Evolutionary conservation across 306 rosid genomes (phyloP).

Genomic region (Fragaria ananassa): DNA sequence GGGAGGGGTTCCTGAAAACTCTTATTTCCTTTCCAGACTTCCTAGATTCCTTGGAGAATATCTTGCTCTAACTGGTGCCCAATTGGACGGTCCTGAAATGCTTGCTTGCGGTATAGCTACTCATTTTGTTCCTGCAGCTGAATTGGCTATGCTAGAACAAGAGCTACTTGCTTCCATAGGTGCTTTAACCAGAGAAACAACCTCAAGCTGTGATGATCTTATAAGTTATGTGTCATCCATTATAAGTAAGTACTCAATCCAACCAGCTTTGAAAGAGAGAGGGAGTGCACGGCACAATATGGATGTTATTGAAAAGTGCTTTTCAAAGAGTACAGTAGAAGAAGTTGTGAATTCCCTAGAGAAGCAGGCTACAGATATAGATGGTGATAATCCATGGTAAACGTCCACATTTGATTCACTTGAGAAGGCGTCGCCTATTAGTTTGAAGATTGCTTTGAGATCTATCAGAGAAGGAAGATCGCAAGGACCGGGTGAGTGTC

Average conservation of each 20-base stretch:
- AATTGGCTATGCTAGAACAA: conserved; percentile 55
- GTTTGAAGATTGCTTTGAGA: conserved; percentile 71
- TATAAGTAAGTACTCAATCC: conserved; percentile 47
- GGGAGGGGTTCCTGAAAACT: conserved; percentile 64
- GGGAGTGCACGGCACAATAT: conserved; percentile 53
- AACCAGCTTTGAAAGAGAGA: conserved; percentile 49
- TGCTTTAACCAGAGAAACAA: conserved; percentile 19
- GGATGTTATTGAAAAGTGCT: conserved; percentile 63
- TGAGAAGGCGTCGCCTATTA: conserved; percentile 70
- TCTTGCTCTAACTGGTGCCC: conserved; percentile 64
- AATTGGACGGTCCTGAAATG: conserved; percentile 77
- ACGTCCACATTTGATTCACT: conserved; percentile 49
- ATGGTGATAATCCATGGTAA: conserved; percentile 36
- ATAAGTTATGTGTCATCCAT: conserved; percentile 34
- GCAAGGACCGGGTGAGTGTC: conserved; percentile 69
- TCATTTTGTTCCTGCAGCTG: conserved; percentile 55
- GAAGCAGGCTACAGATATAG: conserved; percentile 24
- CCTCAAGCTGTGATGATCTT: conserved; percentile 30
- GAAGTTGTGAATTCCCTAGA: conserved; percentile 60
- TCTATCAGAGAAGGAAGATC: conserved; percentile 76
- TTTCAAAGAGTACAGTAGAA: conserved; percentile 65
- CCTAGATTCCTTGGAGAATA: conserved; percentile 70
- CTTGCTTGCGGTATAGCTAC: conserved; percentile 83
- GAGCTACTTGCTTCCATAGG: conserved; percentile 36
- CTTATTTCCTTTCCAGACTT: conserved; percentile 72